A percentile compares a stretch with the other conserved stretches of the same genome.
These are phyloP conservation scores for Suhomyces guaymorum DNA, from an alignment of 1,139 yeast species.

Conservation along the genomic window DNA sequence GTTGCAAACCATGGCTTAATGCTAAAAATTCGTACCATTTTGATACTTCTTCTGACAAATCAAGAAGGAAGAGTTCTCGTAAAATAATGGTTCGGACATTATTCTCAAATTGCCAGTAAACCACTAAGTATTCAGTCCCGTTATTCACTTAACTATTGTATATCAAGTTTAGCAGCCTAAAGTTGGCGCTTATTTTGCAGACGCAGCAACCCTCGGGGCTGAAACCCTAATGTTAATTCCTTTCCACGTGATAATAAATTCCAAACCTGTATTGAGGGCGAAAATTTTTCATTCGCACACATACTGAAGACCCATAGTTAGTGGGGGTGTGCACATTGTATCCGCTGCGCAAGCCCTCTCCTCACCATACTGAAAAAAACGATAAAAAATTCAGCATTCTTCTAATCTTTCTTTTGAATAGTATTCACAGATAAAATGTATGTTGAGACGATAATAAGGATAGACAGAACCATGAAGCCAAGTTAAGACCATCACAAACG, in stretches of 20 bases:
- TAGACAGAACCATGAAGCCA: conserved; percentile 1
- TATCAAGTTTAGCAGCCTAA: no score
- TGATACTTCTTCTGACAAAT: conserved; percentile 1
- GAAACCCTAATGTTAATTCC: neutral
- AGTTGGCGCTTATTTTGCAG: no score
- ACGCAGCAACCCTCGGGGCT: conserved; percentile 3
- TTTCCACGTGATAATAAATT: conserved; percentile 1
- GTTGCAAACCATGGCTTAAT: neutral
- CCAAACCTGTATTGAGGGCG: conserved; percentile 2
- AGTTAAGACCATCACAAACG: no score
- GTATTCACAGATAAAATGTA: conserved; percentile 19
- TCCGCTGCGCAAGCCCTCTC: conserved; percentile 3
- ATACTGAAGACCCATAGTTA: conserved; percentile 2
- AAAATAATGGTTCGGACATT: conserved; percentile 5
- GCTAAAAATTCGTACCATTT: neutral
- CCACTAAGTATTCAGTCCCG: no score
- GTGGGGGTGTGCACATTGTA: conserved; percentile 9
- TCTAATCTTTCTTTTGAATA: conserved; percentile 13
- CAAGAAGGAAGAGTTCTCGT: conserved; percentile 7
- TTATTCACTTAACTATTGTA: no score
- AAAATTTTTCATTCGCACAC: conserved; percentile 8
- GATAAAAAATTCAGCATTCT: conserved; percentile 9
- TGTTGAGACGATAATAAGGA: conserved; percentile 12
- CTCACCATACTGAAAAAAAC: conserved; percentile 11
- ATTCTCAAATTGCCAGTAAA: no score